Percentiles rank a stretch among this genome's conserved stretches.
phyloP scores from a whole-genome alignment of 345 rosid species.

The Aegle marmelos region DNA sequence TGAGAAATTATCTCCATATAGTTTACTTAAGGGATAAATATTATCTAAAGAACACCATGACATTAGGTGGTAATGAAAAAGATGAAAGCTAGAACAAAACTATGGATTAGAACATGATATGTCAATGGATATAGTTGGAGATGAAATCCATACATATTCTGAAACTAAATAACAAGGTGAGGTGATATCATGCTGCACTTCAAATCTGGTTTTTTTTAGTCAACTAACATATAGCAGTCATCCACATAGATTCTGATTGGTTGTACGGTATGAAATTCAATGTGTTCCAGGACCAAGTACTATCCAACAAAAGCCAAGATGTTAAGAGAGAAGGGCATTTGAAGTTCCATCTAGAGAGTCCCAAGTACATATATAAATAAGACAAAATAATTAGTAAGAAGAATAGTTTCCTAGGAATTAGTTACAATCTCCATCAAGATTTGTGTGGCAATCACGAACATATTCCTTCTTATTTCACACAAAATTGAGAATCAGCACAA shows the following conservation, averaged over 20 bases:
- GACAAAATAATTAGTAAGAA: background rate
- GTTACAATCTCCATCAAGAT: background rate
- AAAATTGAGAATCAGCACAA: background rate
- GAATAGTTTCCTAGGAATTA: background rate
- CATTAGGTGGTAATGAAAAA: background rate
- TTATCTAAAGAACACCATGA: background rate
- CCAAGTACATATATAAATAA: background rate
- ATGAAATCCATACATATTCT: background rate
- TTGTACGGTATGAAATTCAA: background rate
- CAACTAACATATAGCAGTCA: background rate
- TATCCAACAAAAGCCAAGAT: background rate
- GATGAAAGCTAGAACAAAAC: background rate
- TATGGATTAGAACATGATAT: background rate
- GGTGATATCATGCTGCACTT: background rate
- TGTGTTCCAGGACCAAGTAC: background rate
- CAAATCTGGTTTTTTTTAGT: background rate
- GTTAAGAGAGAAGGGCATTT: background rate
- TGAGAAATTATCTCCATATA: background rate
- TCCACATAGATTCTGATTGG: background rate
- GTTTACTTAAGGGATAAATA: background rate
- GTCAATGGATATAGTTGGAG: background rate
- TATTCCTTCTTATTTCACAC: background rate
- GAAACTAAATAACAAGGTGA: background rate
- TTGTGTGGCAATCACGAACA: background rate
- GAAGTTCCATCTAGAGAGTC: background rate